Conservation (phyloP, 306 rosid species). For the Gastrolobium bilobum region DNA sequence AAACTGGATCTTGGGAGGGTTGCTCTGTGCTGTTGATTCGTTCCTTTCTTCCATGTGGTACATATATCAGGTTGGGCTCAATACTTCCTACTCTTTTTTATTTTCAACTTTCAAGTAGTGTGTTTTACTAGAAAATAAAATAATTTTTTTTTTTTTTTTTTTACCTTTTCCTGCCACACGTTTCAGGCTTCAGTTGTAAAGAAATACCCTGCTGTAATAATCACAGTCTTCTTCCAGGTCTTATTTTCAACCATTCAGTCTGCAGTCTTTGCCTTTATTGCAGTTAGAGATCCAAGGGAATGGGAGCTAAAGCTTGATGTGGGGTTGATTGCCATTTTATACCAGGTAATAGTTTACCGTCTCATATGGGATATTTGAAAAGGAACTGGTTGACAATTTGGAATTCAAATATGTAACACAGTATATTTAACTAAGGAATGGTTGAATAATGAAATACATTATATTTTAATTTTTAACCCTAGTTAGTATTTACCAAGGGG, state of each 20-base stretch:
- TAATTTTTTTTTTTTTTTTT: conserved; percentile 1
- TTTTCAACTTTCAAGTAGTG: neutral
- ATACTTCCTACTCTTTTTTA: neutral
- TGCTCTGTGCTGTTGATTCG: conserved; percentile 45
- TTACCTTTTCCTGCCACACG: neutral
- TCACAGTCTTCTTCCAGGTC: conserved; percentile 43
- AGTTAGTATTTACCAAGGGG: neutral
- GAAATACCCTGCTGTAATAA: conserved; percentile 52
- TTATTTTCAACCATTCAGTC: conserved; percentile 46
- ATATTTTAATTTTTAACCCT: neutral
- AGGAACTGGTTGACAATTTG: neutral
- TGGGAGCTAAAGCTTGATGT: conserved; percentile 51
- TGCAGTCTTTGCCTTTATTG: conserved; percentile 40
- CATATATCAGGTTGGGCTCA: conserved; percentile 54
- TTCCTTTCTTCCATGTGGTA: conserved; percentile 51
- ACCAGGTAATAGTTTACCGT: conserved; percentile 34
- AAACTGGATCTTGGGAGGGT: conserved; percentile 56
- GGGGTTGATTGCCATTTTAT: conserved; percentile 51
- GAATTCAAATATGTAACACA: neutral
- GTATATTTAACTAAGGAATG: neutral
- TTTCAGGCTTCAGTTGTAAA: conserved; percentile 53
- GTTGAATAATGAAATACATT: neutral
- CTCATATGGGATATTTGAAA: neutral
- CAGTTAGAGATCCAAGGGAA: conserved; percentile 49
- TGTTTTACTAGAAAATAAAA: neutral